phyloP scores from a whole-genome alignment of 1,284 basidiomycete species.

The Microbotryum saponariae region DNA sequence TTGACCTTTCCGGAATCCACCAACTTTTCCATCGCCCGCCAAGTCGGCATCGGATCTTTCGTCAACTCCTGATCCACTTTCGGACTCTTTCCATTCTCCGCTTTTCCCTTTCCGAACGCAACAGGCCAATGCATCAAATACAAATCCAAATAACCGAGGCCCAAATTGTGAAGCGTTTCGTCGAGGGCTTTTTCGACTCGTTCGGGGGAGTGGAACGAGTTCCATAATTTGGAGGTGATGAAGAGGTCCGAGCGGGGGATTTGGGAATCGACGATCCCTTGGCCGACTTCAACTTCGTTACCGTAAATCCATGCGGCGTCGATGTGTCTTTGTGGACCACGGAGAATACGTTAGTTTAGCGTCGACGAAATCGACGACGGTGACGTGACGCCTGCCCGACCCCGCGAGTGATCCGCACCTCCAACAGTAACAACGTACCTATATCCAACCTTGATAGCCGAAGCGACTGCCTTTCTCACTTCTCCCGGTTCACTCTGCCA shows the following conservation, averaged over 20 bases:
- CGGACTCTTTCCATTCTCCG: slow-evolving; percentile 43
- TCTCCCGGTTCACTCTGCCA: slow-evolving; percentile 30
- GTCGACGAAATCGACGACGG: background rate
- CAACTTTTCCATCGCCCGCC: slow-evolving; percentile 54
- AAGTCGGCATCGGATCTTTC: slow-evolving; percentile 60
- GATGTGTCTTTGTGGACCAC: slow-evolving; percentile 51
- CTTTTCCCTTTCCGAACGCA: slow-evolving; percentile 37
- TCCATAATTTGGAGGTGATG: slow-evolving; percentile 64
- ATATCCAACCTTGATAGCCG: slow-evolving; percentile 28
- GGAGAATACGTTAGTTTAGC: background rate
- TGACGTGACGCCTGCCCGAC: background rate
- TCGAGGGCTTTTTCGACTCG: slow-evolving; percentile 60
- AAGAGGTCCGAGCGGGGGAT: slow-evolving; percentile 59
- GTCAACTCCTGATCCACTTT: slow-evolving; percentile 57
- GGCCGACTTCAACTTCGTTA: slow-evolving; percentile 80
- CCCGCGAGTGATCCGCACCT: slow-evolving; percentile 2
- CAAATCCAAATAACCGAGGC: slow-evolving; percentile 68
- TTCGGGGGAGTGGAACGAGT: slow-evolving; percentile 50
- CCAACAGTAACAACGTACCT: slow-evolving; percentile 4
- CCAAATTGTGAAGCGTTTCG: slow-evolving; percentile 60
- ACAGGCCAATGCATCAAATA: slow-evolving; percentile 61
- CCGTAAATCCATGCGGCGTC: slow-evolving; percentile 65
- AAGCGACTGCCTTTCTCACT: slow-evolving; percentile 28
- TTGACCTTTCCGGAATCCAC: slow-evolving; percentile 50
- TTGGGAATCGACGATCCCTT: slow-evolving; percentile 59